Evolutionary conservation across 495 filamentous ascomycete genomes (phyloP).

Genomic region (Neurospora sp.): DNA sequence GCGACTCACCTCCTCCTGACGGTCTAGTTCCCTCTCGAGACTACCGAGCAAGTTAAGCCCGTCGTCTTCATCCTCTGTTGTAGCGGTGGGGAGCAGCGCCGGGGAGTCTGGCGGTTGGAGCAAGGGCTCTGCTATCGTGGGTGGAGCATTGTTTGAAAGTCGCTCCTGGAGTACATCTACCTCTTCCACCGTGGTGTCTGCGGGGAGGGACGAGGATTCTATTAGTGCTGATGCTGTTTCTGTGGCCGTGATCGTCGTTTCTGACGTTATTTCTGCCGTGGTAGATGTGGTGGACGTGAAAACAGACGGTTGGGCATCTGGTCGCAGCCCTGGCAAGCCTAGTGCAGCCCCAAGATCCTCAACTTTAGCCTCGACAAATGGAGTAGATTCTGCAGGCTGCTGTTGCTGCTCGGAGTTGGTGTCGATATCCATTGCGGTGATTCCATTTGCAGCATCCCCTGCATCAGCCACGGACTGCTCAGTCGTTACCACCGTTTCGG

Average conservation of each 20-base stretch:
- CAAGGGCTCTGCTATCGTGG: neutral
- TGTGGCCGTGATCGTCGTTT: neutral
- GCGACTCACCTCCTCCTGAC: slow-evolving; percentile 15
- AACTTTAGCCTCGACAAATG: neutral
- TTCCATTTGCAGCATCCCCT: neutral
- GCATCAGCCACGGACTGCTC: neutral
- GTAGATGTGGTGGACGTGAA: neutral
- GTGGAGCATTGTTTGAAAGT: neutral
- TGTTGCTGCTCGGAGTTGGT: neutral
- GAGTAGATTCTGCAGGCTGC: neutral
- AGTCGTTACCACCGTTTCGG: neutral
- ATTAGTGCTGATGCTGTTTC: neutral
- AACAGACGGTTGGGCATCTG: neutral
- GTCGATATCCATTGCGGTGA: slow-evolving; percentile 31
- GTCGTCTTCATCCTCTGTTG: slow-evolving; percentile 17
- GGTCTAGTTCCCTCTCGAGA: slow-evolving; percentile 22
- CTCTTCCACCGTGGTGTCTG: neutral
- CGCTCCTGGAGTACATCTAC: neutral
- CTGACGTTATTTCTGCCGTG: neutral
- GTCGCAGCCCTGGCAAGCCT: neutral
- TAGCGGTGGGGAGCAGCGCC: slow-evolving; percentile 7
- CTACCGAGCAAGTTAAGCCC: slow-evolving; percentile 19
- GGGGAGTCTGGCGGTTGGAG: slow-evolving; percentile 12
- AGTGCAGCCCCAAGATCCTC: neutral
- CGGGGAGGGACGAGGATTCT: neutral